Evolutionary conservation across 257 asterid species (phyloP).

Genomic region (Solanum dulcamara): DNA sequence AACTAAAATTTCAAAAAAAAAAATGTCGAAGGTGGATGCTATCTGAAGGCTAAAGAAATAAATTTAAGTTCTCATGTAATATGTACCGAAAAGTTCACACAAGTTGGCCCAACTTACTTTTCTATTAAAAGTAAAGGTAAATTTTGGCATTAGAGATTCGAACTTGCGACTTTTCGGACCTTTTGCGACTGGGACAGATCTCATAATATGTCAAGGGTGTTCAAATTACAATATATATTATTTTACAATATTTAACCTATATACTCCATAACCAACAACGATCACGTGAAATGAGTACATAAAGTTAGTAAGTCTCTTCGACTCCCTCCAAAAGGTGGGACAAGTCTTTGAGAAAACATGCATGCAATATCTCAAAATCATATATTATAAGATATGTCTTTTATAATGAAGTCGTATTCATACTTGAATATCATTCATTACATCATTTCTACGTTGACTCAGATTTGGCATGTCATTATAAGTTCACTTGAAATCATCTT

Average conservation of each 20-base stretch:
- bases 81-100: background rate
- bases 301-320: background rate
- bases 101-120: background rate
- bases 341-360: background rate
- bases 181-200: background rate
- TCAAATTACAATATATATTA: background rate
- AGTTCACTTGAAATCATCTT: background rate
- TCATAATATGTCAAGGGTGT: background rate
- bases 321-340: background rate
- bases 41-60: background rate
- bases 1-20: no score
- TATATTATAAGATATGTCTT: no score
- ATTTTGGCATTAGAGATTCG: background rate
- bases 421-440: background rate
- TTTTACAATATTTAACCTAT: background rate
- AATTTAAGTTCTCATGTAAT: background rate
- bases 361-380: background rate
- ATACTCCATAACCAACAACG: background rate
- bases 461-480: background rate
- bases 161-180: background rate
- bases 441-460: background rate
- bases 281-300: background rate
- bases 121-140: background rate
- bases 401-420: no score
- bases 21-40: background rate